Conservation (phyloP, 2,329 filamentous ascomycete genomes). For the Fusarium sp. region DNA sequence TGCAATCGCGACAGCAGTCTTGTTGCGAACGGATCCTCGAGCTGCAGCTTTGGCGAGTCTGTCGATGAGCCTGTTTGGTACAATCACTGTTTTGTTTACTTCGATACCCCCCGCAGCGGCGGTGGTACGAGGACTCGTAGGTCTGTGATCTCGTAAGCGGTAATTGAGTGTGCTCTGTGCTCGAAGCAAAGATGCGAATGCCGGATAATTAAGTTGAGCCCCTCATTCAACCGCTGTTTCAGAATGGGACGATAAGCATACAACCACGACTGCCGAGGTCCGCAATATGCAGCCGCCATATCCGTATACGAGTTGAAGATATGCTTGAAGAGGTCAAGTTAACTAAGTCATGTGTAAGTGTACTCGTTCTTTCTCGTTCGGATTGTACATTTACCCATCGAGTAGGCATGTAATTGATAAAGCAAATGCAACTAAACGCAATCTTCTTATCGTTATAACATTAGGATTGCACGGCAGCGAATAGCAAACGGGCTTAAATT, state of each 20-base stretch:
- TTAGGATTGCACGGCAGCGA: too few relatives aligned
- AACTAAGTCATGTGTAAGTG: too few relatives aligned
- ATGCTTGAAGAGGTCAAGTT: too few relatives aligned
- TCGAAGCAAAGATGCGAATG: not conserved
- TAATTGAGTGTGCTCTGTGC: not conserved
- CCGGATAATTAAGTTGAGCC: not conserved
- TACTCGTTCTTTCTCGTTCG: too few relatives aligned
- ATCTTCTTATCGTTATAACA: too few relatives aligned
- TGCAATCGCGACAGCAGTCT: conserved; percentile 67
- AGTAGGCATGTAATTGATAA: too few relatives aligned
- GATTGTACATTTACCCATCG: too few relatives aligned
- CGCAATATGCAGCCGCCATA: conserved; percentile 1
- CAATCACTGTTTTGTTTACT: conserved; percentile 67
- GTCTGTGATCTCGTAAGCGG: conserved; percentile 45
- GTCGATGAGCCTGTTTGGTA: conserved; percentile 70
- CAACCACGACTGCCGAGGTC: conserved; percentile 8
- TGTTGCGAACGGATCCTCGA: conserved; percentile 66
- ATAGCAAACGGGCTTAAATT: too few relatives aligned
- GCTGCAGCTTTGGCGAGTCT: conserved; percentile 69
- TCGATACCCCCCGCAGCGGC: conserved; percentile 64
- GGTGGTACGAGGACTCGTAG: conserved; percentile 60
- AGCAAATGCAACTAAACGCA: too few relatives aligned
- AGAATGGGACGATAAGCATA: too few relatives aligned
- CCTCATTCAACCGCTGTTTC: not conserved
- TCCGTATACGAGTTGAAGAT: not conserved